phyloP scores from a whole-genome alignment of 1,284 basidiomycete genomes.

The Tetrapyrgos nigripes region DNA sequence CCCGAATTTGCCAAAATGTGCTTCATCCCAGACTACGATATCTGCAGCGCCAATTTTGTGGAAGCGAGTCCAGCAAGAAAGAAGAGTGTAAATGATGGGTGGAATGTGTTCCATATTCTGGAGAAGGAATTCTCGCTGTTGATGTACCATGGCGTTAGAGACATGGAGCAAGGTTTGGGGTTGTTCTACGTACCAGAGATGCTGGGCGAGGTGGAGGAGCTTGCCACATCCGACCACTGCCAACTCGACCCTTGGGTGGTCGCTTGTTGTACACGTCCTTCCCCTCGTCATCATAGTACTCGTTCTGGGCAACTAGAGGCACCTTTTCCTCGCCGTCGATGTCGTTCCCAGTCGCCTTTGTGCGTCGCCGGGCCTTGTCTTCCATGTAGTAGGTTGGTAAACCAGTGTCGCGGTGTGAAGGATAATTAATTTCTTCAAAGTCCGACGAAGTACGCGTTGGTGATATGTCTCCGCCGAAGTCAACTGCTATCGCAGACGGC shows the following conservation, averaged over 20 bases:
- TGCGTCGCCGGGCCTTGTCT: conserved; percentile 68
- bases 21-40: conserved; percentile 97
- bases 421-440: conserved; percentile 74
- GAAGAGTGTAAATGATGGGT: conserved; percentile 88
- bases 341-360: conserved; percentile 42
- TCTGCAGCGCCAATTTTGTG: conserved; percentile 92
- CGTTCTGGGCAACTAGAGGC: conserved; percentile 37
- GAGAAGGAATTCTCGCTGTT: conserved; percentile 76
- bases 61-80: conserved; percentile 94
- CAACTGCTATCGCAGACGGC: conserved; percentile 69
- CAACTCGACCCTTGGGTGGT: conserved; percentile 51
- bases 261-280: conserved; percentile 79
- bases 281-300: conserved; percentile 65
- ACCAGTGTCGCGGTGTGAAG: conserved; percentile 43
- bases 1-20: conserved; percentile 98
- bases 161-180: background rate
- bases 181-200: conserved; percentile 50
- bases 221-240: conserved; percentile 66
- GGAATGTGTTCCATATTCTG: conserved; percentile 88
- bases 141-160: conserved; percentile 9
- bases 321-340: conserved; percentile 41
- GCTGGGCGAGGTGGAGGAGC: conserved; percentile 71
- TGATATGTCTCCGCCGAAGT: conserved; percentile 63
- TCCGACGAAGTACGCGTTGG: conserved; percentile 57
- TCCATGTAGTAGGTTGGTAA: conserved; percentile 80